These are phyloP conservation scores for Pythium utonaiense DNA, from an alignment of 352 stramenopile genomes.

Conservation along the genomic window DNA sequence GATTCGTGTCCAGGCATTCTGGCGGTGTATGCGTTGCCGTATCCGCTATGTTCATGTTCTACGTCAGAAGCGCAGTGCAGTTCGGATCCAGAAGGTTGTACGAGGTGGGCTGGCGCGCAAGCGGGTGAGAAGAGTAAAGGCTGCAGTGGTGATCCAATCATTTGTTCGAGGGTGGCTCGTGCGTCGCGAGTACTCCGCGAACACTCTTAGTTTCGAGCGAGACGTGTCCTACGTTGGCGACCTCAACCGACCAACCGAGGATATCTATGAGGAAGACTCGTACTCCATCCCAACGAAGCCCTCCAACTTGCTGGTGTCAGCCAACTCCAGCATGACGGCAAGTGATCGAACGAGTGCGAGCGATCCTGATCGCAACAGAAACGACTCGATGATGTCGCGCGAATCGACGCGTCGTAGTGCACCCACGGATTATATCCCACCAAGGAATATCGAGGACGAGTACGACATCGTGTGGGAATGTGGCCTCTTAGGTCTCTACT, in stretches of 20 bases:
- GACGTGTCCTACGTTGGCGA: slow-evolving; percentile 76
- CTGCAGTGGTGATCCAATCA: slow-evolving; percentile 64
- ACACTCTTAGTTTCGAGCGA: slow-evolving; percentile 75
- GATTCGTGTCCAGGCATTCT: slow-evolving; percentile 54
- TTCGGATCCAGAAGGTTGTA: slow-evolving; percentile 47
- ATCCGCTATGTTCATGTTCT: slow-evolving; percentile 40
- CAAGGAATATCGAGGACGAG: slow-evolving; percentile 66
- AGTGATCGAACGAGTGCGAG: slow-evolving; percentile 54
- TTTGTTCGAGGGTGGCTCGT: slow-evolving; percentile 82
- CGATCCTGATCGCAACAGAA: slow-evolving; percentile 43
- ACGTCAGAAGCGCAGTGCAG: slow-evolving; percentile 33
- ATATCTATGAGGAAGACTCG: slow-evolving; percentile 45
- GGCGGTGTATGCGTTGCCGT: slow-evolving; percentile 45
- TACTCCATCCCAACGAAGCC: slow-evolving; percentile 26
- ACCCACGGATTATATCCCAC: slow-evolving; percentile 57
- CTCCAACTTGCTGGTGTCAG: slow-evolving; percentile 5
- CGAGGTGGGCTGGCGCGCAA: slow-evolving; percentile 48
- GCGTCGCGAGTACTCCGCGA: slow-evolving; percentile 67
- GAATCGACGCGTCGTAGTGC: slow-evolving; percentile 51
- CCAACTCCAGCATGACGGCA: slow-evolving; percentile 32
- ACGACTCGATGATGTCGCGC: slow-evolving; percentile 43
- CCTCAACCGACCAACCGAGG: slow-evolving; percentile 43
- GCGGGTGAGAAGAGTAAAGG: slow-evolving; percentile 37
- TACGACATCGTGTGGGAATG: slow-evolving; percentile 90
- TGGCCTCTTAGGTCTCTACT: slow-evolving; percentile 77